These are phyloP conservation scores for Didymella lethalis DNA, from an alignment of 2,329 filamentous ascomycete genomes.

Conservation along the genomic window DNA sequence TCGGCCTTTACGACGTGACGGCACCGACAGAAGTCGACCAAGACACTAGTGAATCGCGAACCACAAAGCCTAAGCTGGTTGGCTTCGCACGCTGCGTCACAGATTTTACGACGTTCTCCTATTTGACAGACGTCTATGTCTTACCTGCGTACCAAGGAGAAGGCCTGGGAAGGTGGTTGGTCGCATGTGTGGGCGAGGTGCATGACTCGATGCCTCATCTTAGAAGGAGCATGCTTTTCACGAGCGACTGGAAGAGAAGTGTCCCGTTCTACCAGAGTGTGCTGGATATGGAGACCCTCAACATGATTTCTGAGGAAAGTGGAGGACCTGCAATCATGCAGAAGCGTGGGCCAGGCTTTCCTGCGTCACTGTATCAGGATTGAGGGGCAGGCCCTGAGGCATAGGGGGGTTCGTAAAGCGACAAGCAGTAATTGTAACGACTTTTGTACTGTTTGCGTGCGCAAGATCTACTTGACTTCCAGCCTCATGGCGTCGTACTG, in stretches of 20 bases:
- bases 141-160: not conserved
- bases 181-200: not conserved
- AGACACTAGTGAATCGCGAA: not conserved
- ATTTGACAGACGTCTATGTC: not conserved
- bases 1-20: not conserved
- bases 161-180: not conserved
- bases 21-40: not conserved
- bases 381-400: not conserved
- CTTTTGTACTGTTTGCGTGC: not conserved
- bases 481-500: conserved; percentile 71
- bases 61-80: not conserved
- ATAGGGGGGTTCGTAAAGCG: not conserved
- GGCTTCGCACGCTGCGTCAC: not conserved
- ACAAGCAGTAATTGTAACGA: not conserved
- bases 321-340: not conserved
- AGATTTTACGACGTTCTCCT: not conserved
- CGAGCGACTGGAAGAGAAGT: not conserved
- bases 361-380: not conserved
- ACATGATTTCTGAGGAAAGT: not conserved
- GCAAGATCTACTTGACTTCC: conserved; percentile 57
- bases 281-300: not conserved
- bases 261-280: not conserved
- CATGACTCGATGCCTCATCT: not conserved
- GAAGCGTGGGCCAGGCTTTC: not conserved
- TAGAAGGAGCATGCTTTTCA: not conserved